Evolutionary conservation across 2,329 filamentous ascomycete species (phyloP), one percentile per base, ranked within the genome.

Genomic region (Seiridium unicorne): DNA sequence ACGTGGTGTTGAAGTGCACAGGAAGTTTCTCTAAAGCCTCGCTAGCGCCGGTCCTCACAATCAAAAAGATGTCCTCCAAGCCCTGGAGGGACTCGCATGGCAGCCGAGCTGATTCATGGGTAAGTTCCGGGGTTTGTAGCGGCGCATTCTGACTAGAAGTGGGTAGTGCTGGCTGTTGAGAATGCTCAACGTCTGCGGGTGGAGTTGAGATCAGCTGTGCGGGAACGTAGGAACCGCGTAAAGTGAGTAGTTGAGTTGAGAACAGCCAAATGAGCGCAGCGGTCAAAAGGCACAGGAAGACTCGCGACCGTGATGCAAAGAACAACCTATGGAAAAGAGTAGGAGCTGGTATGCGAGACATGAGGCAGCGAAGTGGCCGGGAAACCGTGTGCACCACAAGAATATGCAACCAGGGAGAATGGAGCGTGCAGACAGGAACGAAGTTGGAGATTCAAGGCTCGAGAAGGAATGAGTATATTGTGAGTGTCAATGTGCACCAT

Each of bases 31-130:
- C 77, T 57, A 75, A 70, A 11, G 83, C 77, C 65, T 87, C 84
- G 10, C 82, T 84, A n/a, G 84, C 83, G 57, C 84, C 85, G 0
- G 85, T 87, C 63, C 83, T 81, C 62, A 88, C 74, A 8, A 86
- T 73, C 11, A 87, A 77, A 61, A 86, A 80, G 51, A 86, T 71
- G 66, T 87, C 77, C 3, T 82, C 74, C 18, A 81, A 72, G 9
- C 77, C 78, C 7, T 76, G 72, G 2, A 76, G 62, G 3, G 26
- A 46, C 55, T 57, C 26, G 4, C 55, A 57, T 38, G 44, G 44
- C 36, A 31, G 13, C 13, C 3, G 51, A 18, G 35, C 42, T 10
- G 35, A 18, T 42, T 9, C 36, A 9, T 4, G 8, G 31, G 51
- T 18, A 44, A 36, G 13, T 6, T 42, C 38, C 7, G 36, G 18